These are phyloP conservation scores for Pouteria campechiana DNA, from an alignment of 179 eudicot species.

Conservation along the genomic window DNA sequence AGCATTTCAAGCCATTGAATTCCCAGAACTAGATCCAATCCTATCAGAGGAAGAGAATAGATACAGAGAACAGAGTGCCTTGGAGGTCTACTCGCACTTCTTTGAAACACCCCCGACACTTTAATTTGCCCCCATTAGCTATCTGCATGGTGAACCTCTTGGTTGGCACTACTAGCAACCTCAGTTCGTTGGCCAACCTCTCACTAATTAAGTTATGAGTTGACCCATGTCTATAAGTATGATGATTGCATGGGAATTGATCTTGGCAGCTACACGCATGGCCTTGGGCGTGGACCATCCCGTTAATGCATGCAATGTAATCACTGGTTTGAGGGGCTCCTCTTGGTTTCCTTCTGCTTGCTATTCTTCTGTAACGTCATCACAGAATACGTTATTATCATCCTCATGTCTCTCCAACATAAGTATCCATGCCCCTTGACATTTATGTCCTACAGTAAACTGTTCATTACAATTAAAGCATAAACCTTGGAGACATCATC, in stretches of 20 bases:
- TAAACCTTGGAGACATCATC: not conserved
- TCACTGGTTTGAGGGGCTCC: not conserved
- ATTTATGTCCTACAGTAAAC: not conserved
- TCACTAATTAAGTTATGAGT: not conserved
- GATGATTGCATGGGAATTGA: not conserved
- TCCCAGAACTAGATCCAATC: not conserved
- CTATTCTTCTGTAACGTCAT: not conserved
- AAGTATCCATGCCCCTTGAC: not conserved
- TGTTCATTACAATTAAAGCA: not conserved
- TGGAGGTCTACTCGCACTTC: not conserved
- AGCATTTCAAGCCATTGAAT: not conserved
- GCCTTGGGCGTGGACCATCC: not conserved
- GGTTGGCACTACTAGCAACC: not conserved
- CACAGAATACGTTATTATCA: not conserved
- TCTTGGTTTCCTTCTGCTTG: not conserved
- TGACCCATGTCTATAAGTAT: not conserved
- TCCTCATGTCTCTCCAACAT: not conserved
- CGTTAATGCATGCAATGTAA: not conserved
- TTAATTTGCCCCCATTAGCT: not conserved
- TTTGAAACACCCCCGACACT: not conserved
- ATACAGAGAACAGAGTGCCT: not conserved
- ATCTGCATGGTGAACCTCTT: not conserved
- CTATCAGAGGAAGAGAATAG: not conserved
- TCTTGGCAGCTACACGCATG: not conserved
- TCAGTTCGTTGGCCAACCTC: not conserved